Evolutionary conservation across 2,329 filamentous ascomycete species (phyloP).

Genomic region (Fusarium subglutinans): DNA sequence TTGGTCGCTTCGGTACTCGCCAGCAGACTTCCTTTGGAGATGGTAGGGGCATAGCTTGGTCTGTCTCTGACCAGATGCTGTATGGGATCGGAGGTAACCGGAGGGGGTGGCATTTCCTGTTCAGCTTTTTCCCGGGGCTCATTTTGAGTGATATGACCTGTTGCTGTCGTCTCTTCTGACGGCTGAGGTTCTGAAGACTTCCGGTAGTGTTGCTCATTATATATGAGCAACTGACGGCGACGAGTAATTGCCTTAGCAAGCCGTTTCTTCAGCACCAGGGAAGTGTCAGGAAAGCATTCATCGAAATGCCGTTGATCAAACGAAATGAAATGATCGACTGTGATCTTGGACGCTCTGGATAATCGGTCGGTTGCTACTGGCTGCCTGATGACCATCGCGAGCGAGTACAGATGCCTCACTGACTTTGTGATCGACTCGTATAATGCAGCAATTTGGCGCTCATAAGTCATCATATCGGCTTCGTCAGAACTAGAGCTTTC

Average conservation of each 20-base stretch:
- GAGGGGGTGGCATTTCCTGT: background rate
- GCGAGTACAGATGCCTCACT: background rate
- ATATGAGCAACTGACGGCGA: background rate
- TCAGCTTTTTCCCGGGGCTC: background rate
- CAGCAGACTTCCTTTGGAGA: background rate
- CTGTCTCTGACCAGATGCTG: no score
- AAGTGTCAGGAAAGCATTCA: background rate
- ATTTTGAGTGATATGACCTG: background rate
- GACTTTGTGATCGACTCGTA: background rate
- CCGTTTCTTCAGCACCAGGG: background rate
- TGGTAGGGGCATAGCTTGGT: background rate
- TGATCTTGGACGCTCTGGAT: background rate
- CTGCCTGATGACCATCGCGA: background rate
- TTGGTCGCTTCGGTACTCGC: background rate
- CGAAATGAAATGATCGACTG: background rate
- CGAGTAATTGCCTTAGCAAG: background rate
- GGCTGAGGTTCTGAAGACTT: background rate
- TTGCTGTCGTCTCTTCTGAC: accelerated
- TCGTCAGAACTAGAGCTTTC: background rate
- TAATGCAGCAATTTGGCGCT: background rate
- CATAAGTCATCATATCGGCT: background rate
- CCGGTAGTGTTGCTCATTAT: background rate
- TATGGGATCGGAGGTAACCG: no score
- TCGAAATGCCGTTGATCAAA: background rate
- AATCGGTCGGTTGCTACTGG: background rate